These are phyloP conservation scores for Paramecium primaurelia DNA, from an alignment of 73 alveolate genomes.

Conservation along the genomic window DNA sequence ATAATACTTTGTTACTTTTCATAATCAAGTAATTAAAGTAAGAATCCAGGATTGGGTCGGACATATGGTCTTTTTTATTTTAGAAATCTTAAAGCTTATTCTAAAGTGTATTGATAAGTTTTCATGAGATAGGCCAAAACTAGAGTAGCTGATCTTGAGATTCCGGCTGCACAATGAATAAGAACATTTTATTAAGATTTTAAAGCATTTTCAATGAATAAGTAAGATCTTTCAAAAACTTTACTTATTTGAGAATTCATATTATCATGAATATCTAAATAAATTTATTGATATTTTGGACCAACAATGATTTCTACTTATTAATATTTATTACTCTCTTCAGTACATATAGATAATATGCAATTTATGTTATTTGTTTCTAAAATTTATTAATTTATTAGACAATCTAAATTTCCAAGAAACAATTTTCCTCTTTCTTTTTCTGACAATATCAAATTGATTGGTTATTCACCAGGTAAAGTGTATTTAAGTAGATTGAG, in stretches of 20 bases:
- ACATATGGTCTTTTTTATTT: neutral
- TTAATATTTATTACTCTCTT: neutral
- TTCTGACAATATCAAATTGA: neutral
- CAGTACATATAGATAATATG: neutral
- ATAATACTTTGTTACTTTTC: neutral
- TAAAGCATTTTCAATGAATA: neutral
- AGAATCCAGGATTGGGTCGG: constrained; percentile 17
- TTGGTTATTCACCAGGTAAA: constrained; percentile 27
- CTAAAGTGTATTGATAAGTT: neutral
- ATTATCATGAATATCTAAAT: neutral
- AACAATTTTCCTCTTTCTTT: neutral
- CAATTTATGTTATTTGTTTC: neutral
- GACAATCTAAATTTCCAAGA: constrained; percentile 35
- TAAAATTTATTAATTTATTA: neutral
- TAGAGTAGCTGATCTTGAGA: constrained; percentile 68
- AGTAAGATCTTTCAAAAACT: neutral
- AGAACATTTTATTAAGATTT: constrained; percentile 52
- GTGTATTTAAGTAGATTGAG: neutral
- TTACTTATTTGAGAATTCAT: neutral
- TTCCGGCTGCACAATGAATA: constrained; percentile 78
- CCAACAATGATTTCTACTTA: neutral
- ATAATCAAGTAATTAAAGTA: neutral
- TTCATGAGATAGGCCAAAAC: constrained; percentile 60
- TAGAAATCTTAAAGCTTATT: neutral
- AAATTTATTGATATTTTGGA: neutral